Conservation (phyloP, 192 early-diverging fungal species). For the Umbelopsis ramanniana region DNA sequence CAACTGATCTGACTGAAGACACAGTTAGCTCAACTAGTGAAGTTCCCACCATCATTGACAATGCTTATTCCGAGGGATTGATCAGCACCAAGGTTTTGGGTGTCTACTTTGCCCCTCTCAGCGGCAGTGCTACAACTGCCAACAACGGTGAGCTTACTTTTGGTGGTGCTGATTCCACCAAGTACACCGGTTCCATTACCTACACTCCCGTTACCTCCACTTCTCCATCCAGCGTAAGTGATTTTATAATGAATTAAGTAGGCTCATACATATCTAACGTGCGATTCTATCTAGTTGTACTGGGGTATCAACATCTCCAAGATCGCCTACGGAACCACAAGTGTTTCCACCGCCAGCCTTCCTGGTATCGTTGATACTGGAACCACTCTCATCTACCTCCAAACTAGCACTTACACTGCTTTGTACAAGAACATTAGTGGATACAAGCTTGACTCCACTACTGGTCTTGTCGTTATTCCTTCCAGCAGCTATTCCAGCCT, state of each 20-base stretch:
- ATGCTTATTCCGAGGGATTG: slow-evolving; percentile 25
- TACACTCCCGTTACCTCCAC: slow-evolving; percentile 40
- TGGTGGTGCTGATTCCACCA: slow-evolving; percentile 48
- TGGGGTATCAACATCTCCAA: slow-evolving; percentile 39
- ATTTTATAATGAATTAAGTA: background rate
- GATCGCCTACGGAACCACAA: slow-evolving; percentile 29
- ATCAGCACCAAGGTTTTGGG: slow-evolving; percentile 44
- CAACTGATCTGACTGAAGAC: slow-evolving; percentile 22
- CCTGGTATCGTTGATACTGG: slow-evolving; percentile 43
- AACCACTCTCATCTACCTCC: slow-evolving; percentile 37
- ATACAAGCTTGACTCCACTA: slow-evolving; percentile 19
- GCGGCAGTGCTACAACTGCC: slow-evolving; percentile 34
- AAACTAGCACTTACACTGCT: background rate
- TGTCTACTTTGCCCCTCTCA: slow-evolving; percentile 50
- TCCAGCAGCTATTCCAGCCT: slow-evolving; percentile 25
- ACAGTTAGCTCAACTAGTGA: background rate
- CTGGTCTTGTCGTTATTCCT: slow-evolving; percentile 33
- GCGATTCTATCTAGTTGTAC: background rate
- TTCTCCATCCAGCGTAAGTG: slow-evolving; percentile 24
- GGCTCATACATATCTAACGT: background rate
- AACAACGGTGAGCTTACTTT: slow-evolving; percentile 51
- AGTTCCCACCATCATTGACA: slow-evolving; percentile 34
- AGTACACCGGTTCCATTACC: slow-evolving; percentile 51
- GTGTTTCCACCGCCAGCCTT: slow-evolving; percentile 4
- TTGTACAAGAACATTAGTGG: slow-evolving; percentile 30